Evolutionary conservation across 2,329 filamentous ascomycete species (phyloP).

Genomic region (Claviceps monticola): DNA sequence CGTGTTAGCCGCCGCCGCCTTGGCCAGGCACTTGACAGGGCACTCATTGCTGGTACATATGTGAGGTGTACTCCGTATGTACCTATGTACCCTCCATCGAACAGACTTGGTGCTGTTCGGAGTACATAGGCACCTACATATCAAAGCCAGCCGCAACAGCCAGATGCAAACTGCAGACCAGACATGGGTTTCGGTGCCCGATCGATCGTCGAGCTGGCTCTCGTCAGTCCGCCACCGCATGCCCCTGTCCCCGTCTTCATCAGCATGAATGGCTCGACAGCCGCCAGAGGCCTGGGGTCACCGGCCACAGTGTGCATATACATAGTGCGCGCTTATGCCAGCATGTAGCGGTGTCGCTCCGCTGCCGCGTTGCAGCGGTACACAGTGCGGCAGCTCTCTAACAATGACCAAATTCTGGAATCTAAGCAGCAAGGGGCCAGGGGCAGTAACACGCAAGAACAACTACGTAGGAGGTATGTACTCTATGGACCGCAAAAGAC

Average conservation of each 20-base stretch:
- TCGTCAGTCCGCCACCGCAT: no score
- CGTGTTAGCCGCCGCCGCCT: not conserved
- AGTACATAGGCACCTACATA: not conserved
- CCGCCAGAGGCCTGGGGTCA: not conserved
- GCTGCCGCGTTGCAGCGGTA: not conserved
- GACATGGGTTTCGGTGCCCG: slow-evolving; percentile 2
- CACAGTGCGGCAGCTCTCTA: no score
- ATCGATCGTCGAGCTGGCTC: slow-evolving; percentile 5
- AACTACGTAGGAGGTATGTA: not conserved
- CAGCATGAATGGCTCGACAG: not conserved
- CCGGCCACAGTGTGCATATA: not conserved
- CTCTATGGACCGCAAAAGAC: no score
- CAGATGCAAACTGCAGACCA: not conserved
- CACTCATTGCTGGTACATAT: not conserved
- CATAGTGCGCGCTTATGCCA: not conserved
- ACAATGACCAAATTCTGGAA: no score
- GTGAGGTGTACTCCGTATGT: not conserved
- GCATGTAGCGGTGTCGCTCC: not conserved
- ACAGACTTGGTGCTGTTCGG: not conserved
- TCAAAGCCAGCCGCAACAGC: not conserved
- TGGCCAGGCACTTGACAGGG: not conserved
- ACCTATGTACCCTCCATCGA: not conserved
- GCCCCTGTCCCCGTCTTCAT: not conserved
- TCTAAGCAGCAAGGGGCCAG: no score
- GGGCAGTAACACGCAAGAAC: no score